A percentile compares a stretch with the other conserved stretches of the same genome.
Evolutionary conservation across 116 monocot genomes (phyloP).

Genomic region (Thalassia testudinum): DNA sequence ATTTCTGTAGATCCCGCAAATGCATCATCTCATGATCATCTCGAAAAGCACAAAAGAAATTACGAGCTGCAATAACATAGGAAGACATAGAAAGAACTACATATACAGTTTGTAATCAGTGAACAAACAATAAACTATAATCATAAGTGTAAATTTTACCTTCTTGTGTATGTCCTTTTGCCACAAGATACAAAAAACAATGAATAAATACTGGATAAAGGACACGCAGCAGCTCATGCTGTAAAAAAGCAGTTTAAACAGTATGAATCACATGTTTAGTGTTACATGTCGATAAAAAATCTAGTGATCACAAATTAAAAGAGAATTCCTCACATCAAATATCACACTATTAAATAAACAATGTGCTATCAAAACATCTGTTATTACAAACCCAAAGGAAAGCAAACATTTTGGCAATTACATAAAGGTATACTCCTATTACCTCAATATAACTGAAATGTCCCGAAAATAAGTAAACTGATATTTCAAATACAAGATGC

Average conservation of each 20-base stretch:
- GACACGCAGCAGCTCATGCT: slow-evolving; percentile 93
- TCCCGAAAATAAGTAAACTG: no score
- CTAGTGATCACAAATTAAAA: neutral
- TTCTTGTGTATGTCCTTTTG: slow-evolving; percentile 75
- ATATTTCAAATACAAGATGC: no score
- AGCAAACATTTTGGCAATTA: neutral
- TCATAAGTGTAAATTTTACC: slow-evolving; percentile 25
- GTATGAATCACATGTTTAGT: neutral
- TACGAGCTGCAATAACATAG: slow-evolving; percentile 42
- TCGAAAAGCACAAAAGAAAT: slow-evolving; percentile 72
- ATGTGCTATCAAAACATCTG: neutral
- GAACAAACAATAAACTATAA: no score
- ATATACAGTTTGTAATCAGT: neutral
- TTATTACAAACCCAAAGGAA: neutral
- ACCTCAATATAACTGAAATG: no score
- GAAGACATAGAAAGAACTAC: neutral
- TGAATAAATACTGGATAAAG: slow-evolving; percentile 97
- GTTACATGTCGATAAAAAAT: neutral
- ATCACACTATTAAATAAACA: neutral
- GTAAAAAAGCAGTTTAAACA: slow-evolving; percentile 5
- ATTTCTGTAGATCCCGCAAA: slow-evolving; percentile 87
- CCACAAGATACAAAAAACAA: slow-evolving; percentile 92
- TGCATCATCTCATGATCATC: slow-evolving; percentile 97
- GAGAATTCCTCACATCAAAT: neutral
- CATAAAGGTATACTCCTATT: neutral